Conservation (phyloP, 2,329 filamentous ascomycete genomes). For the Thielaviopsis populi region DNA sequence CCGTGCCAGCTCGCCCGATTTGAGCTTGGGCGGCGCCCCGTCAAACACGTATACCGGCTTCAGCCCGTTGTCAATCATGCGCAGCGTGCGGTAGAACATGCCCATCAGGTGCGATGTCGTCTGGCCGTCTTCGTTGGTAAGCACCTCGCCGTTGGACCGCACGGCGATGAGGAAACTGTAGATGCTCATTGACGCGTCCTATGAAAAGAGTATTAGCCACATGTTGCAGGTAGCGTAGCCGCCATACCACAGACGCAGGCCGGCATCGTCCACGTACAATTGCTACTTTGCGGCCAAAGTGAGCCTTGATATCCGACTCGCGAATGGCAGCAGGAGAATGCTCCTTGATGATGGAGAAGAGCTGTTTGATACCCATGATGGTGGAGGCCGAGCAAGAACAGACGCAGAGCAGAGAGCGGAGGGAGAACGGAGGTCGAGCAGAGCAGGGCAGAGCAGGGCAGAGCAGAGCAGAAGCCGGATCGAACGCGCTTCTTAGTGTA, state of each 20-base stretch:
- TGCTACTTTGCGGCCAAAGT: slow-evolving; percentile 95
- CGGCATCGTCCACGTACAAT: slow-evolving; percentile 60
- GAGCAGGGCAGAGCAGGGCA: too few relatives aligned
- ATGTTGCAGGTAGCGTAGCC: too few relatives aligned
- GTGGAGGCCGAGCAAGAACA: slow-evolving; percentile 3
- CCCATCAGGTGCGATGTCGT: slow-evolving; percentile 98
- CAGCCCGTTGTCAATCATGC: slow-evolving; percentile 97
- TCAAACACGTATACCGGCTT: slow-evolving; percentile 98
- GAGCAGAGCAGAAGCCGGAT: too few relatives aligned
- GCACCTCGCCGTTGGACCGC: slow-evolving; percentile 87
- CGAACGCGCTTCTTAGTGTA: too few relatives aligned
- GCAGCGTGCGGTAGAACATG: slow-evolving; percentile 96
- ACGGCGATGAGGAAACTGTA: slow-evolving; percentile 98
- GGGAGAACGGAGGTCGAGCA: too few relatives aligned
- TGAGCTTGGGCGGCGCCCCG: slow-evolving; percentile 89
- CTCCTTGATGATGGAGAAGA: slow-evolving; percentile 72
- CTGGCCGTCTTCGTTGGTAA: slow-evolving; percentile 87
- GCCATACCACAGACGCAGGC: background rate
- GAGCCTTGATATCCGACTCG: slow-evolving; percentile 94
- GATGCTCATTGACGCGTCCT: slow-evolving; percentile 87
- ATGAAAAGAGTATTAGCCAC: background rate
- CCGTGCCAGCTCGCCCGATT: slow-evolving; percentile 91
- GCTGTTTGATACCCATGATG: slow-evolving; percentile 52
- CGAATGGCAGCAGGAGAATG: slow-evolving; percentile 93
- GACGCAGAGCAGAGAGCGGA: background rate